Evolutionary conservation across 768 basidiomycete species (phyloP), one percentile per base, ranked within the genome.

Genomic region (Kwoniella botswanensis): DNA sequence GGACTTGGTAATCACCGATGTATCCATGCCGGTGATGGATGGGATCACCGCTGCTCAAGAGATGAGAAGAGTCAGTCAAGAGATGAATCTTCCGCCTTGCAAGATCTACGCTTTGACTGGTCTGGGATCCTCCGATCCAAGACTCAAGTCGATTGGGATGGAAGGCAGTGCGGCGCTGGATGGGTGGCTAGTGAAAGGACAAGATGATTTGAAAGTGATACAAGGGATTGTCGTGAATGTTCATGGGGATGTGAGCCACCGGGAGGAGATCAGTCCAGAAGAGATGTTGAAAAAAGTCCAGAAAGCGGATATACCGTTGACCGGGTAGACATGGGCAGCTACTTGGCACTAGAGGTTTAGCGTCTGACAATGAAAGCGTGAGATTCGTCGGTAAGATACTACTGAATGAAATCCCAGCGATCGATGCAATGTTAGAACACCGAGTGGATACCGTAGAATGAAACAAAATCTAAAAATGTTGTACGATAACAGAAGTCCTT

Each of bases 11-110:
- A 59, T 79, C 15, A 75, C 76, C n/a, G 80, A 81, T 64, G 70
- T 81, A 5, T 76, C 74, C 6, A 81, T 81, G 80, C 80, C 80
- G 1, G 66, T 71, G 6, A 76, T 81, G 78, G 78, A 79, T 57
- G 80, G 80, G 6, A 59, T 79, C 18, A 70, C 73, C 1, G 70
- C 77, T 1, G 75, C 77, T 10, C 65, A 72, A 6, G 43, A 66
- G 70, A 76, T 80, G 69, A 60, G 79, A 22, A 69, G 68, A 26
- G 52, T 75, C 24, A 67, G 65, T 46, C 54, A 63, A 24, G 52
- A 70, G 29, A 17, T 56, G 24, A 24, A 54, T 13, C 13, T 54
- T 4, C 50, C 58, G 1, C 42, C 44, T 10, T 67, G 63, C 56
- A 60, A 58, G 18, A 80, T 80, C 3, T 78, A 74, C 64, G 79